Evolutionary conservation across 1,139 yeast genomes (phyloP).

Genomic region (Suhomyces ambrosiae): DNA sequence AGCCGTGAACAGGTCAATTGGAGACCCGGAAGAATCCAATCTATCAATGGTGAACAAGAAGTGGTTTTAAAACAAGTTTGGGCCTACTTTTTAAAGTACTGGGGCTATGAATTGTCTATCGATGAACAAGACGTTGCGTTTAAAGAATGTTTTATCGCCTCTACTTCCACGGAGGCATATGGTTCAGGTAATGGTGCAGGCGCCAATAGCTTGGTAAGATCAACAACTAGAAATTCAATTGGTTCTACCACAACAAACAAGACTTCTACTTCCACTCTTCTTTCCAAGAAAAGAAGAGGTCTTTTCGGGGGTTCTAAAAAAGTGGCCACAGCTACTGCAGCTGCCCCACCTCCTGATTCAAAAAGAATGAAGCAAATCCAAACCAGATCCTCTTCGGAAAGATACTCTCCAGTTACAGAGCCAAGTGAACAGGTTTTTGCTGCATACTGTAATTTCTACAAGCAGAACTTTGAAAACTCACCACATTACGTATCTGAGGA

Average conservation of each 20-base stretch:
- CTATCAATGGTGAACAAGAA: slow-evolving; percentile 65
- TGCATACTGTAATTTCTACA: slow-evolving; percentile 28
- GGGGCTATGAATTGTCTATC: slow-evolving; percentile 58
- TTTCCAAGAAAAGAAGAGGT: slow-evolving; percentile 16
- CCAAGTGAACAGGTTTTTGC: slow-evolving; percentile 27
- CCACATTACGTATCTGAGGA: slow-evolving; percentile 24
- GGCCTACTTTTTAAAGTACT: slow-evolving; percentile 63
- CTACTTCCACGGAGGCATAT: slow-evolving; percentile 22
- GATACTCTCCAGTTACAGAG: slow-evolving; percentile 28
- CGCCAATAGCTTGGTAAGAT: slow-evolving; percentile 27
- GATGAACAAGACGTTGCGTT: slow-evolving; percentile 36
- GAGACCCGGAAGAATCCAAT: slow-evolving; percentile 60
- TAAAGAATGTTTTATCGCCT: slow-evolving; percentile 39
- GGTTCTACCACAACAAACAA: slow-evolving; percentile 32
- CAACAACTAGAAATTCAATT: slow-evolving; percentile 31
- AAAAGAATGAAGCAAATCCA: slow-evolving; percentile 35
- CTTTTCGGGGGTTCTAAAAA: slow-evolving; percentile 17
- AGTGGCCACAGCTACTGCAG: slow-evolving; percentile 9
- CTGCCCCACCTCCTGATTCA: slow-evolving; percentile 20
- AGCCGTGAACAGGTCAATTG: slow-evolving; percentile 17
- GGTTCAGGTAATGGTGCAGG: slow-evolving; percentile 8
- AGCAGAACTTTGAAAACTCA: slow-evolving; percentile 27
- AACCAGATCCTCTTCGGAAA: slow-evolving; percentile 32
- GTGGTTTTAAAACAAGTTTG: slow-evolving; percentile 71
- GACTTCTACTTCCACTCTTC: slow-evolving; percentile 20